Conservation (phyloP, 441 rosid species). For the Adansonia madagascariensis region DNA sequence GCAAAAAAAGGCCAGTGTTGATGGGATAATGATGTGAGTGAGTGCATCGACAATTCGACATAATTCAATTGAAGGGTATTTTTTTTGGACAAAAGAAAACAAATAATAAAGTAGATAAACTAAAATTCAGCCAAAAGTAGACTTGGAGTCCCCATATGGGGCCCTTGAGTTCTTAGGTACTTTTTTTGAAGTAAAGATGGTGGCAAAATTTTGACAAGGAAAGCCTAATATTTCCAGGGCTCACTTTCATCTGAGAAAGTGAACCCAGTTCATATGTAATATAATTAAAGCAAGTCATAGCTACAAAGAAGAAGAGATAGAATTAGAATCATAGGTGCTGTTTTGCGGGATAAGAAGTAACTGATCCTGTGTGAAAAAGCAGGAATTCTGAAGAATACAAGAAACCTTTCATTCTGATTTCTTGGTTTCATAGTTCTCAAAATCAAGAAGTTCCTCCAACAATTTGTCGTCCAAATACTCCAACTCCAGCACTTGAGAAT, state of each 20-base stretch:
- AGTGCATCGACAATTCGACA: neutral
- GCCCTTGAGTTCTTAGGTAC: neutral
- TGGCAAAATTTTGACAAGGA: neutral
- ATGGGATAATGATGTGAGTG: neutral
- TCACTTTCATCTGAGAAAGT: neutral
- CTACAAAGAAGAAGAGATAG: neutral
- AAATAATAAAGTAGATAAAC: neutral
- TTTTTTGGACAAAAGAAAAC: neutral
- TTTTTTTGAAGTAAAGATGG: neutral
- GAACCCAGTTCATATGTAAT: neutral
- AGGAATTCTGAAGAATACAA: neutral
- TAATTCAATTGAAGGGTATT: neutral
- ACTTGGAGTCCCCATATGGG: neutral
- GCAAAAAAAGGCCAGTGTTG: neutral
- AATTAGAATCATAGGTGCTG: neutral
- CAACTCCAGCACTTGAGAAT: slow-evolving; percentile 55
- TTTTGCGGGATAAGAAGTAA: neutral
- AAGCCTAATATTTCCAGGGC: neutral
- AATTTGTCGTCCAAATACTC: slow-evolving; percentile 72
- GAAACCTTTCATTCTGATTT: slow-evolving; percentile 22
- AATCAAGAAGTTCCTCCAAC: slow-evolving; percentile 76
- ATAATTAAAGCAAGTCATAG: slow-evolving; percentile 5
- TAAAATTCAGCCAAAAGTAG: neutral
- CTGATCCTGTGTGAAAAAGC: neutral
- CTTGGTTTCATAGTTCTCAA: slow-evolving; percentile 35